Conservation (phyloP, 1,139 yeast species). For the Pichia sp. region DNA sequence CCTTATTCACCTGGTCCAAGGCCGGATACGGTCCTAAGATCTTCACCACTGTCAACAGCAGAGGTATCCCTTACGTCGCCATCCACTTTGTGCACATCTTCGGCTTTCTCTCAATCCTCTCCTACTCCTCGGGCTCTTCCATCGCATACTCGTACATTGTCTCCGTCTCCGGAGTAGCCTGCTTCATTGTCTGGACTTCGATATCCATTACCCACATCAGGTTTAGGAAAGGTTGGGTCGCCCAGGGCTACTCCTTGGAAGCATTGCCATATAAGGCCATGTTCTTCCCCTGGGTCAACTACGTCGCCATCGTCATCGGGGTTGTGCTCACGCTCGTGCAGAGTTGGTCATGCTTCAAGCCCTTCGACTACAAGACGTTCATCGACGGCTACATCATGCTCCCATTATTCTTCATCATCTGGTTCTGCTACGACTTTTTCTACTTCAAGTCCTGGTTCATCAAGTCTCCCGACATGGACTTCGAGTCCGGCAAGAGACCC, state of each 20-base stretch:
- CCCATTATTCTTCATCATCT: slow-evolving; percentile 50
- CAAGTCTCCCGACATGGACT: slow-evolving; percentile 44
- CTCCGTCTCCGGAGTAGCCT: slow-evolving; percentile 52
- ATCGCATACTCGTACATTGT: slow-evolving; percentile 51
- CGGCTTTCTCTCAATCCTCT: slow-evolving; percentile 49
- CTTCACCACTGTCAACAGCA: slow-evolving; percentile 39
- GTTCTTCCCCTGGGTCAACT: slow-evolving; percentile 51
- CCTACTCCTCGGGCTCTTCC: slow-evolving; percentile 49
- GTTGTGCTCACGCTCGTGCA: slow-evolving; percentile 56
- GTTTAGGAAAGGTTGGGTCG: slow-evolving; percentile 47
- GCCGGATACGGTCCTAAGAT: slow-evolving; percentile 48
- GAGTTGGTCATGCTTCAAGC: slow-evolving; percentile 64
- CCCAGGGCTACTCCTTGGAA: slow-evolving; percentile 42
- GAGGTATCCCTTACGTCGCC: slow-evolving; percentile 49
- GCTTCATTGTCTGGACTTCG: slow-evolving; percentile 50
- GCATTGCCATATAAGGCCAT: slow-evolving; percentile 53
- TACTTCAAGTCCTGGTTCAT: slow-evolving; percentile 31
- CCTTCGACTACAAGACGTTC: slow-evolving; percentile 56
- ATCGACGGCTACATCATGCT: slow-evolving; percentile 63
- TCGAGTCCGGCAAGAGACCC: slow-evolving; percentile 41
- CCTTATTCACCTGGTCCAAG: slow-evolving; percentile 46
- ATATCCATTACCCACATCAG: slow-evolving; percentile 43
- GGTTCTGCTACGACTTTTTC: slow-evolving; percentile 35
- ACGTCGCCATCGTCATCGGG: slow-evolving; percentile 48
- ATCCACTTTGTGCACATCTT: slow-evolving; percentile 45